phyloP scores from a whole-genome alignment of 78 protist species.

The Creolimax fragrantissima region DNA sequence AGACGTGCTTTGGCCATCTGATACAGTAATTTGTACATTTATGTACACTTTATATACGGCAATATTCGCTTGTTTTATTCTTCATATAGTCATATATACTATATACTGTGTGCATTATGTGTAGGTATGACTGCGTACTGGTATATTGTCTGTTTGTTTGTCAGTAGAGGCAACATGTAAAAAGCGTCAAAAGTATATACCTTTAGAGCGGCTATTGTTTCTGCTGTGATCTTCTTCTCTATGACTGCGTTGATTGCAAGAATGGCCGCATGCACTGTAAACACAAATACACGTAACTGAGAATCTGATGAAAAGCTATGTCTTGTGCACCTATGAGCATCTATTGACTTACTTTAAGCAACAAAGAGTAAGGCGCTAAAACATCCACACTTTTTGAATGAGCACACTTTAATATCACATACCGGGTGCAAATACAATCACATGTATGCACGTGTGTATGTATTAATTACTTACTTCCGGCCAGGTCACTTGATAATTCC shows the following conservation, averaged over 20 bases:
- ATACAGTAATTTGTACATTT: too few relatives aligned
- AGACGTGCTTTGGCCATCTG: not conserved
- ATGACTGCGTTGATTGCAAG: not conserved
- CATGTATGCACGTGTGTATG: not conserved
- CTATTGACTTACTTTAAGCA: not conserved
- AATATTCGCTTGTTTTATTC: too few relatives aligned
- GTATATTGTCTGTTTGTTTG: too few relatives aligned
- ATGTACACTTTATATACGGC: too few relatives aligned
- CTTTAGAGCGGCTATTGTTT: not conserved
- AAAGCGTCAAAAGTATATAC: not conserved
- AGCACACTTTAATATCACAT: not conserved
- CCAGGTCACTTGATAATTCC: conserved; percentile 16
- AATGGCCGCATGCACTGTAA: conserved; percentile 36
- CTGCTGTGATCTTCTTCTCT: not conserved
- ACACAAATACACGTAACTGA: not conserved
- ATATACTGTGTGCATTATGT: too few relatives aligned
- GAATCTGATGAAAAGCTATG: not conserved
- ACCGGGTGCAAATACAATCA: too few relatives aligned
- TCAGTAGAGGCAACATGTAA: too few relatives aligned
- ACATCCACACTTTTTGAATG: not conserved
- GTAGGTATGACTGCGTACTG: too few relatives aligned
- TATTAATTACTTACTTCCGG: not conserved
- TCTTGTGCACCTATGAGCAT: not conserved
- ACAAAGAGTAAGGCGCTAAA: not conserved
- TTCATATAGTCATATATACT: too few relatives aligned